Evolutionary conservation across 164 flowering plant species (phyloP).

Genomic region (Piper betle): DNA sequence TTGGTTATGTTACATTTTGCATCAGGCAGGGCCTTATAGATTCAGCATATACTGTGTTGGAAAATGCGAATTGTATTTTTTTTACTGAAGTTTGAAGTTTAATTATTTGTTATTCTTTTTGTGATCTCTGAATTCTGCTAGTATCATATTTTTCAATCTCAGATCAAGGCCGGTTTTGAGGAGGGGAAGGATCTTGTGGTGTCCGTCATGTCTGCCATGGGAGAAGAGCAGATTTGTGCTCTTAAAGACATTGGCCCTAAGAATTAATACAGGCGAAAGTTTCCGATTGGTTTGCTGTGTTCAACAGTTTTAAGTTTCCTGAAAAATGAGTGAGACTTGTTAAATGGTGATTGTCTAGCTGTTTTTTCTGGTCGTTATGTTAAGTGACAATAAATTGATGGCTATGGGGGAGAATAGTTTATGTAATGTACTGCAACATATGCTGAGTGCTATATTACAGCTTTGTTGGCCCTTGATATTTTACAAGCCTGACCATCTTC

Average conservation of each 20-base stretch:
- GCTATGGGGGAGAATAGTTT: too few species aligned
- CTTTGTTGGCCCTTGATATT: too few species aligned
- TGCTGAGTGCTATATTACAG: too few species aligned
- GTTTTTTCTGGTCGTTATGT: not conserved
- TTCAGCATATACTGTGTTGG: too few species aligned
- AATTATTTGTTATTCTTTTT: not conserved
- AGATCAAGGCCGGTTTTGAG: conserved; percentile 21
- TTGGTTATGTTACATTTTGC: too few species aligned
- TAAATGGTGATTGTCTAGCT: not conserved
- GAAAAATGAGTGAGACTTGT: not conserved
- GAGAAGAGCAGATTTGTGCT: conserved; percentile 34
- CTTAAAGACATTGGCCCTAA: conserved; percentile 36
- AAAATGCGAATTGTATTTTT: too few species aligned
- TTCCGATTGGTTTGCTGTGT: not conserved
- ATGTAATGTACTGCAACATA: too few species aligned
- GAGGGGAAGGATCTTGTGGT: conserved; percentile 35
- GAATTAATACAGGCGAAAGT: not conserved
- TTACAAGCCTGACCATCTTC: too few species aligned
- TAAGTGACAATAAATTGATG: conserved; percentile 6
- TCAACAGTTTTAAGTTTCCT: not conserved
- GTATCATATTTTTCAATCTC: not conserved
- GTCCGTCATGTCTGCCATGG: conserved; percentile 33
- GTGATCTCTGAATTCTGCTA: not conserved
- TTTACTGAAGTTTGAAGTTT: too few species aligned
- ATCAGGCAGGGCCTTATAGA: too few species aligned